Evolutionary conservation across 305 asterid species (phyloP), one percentile per base, ranked within the genome.

Genomic region (Ruellia speciosa): DNA sequence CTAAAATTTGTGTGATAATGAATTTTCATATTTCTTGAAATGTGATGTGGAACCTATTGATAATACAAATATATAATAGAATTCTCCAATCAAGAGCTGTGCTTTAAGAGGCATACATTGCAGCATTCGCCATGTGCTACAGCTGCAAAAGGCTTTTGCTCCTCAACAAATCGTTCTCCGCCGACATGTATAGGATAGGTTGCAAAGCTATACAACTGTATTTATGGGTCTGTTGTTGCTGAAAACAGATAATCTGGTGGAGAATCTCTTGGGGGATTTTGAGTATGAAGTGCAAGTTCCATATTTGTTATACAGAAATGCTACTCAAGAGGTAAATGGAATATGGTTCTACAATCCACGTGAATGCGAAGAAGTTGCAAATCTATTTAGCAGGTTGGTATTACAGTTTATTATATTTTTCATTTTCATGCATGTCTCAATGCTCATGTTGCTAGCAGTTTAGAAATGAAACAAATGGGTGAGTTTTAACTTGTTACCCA

Each of bases 211-310:
- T 56, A 40, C 7, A 55, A 43, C 59, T 52, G n/a, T 20, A 41
- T 19, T 64, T 13, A 53, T 57, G 39, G 16, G 39, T 55, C 49
- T 56, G 53, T 63, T 57, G 49, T 69, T 79, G 35, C 17, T 68
- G 37, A 68, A 49, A 49, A 70, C 94, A 90, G 97, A 83, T 52
- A 87, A 85, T 72, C 78, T 90, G 71, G 94, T 85, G 75, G 96
- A 87, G 80, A 80, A 82, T 83, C 83, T 90, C 54, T 66, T 77
- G 77, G 95, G 83, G 64, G 89, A 83, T 72, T 87, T 90, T 70
- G 95, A 78, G 75, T 80, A 67, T 71, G 97, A 90, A 73, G 74
- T 90, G 66, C 92, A 90, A 66, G 72, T 76, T 68, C 96, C 96
- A 55, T 87, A 83, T 77, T 54, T 90, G 53, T 56, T 87, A 61